phyloP scores from a whole-genome alignment of 306 rosid species.

The Leucaena leucocephala region DNA sequence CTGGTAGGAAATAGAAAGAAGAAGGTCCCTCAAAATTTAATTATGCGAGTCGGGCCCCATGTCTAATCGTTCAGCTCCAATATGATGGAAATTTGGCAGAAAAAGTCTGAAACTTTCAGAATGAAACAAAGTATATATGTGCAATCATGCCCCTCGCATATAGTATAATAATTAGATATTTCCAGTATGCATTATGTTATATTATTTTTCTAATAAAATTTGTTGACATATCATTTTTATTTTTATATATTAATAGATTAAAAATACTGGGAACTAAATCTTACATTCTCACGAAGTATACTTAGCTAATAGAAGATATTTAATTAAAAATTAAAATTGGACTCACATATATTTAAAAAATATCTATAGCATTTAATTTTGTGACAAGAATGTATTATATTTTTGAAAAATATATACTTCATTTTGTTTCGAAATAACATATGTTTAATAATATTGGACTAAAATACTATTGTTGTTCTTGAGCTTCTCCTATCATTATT shows the following conservation, averaged over 20 bases:
- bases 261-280: neutral
- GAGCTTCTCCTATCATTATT: too few species aligned
- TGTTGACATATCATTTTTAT: neutral
- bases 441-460: too few species aligned
- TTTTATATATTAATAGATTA: neutral
- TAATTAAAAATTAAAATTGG: neutral
- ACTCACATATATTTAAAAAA: neutral
- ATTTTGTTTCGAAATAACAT: too few species aligned
- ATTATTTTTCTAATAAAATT: neutral
- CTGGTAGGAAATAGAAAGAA: neutral
- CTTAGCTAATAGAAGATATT: neutral
- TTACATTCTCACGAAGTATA: too few species aligned
- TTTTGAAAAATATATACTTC: too few species aligned
- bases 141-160: neutral
- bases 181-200: neutral
- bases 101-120: conserved; percentile 8
- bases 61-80: neutral
- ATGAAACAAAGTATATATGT: neutral
- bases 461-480: too few species aligned
- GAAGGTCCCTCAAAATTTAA: conserved; percentile 3
- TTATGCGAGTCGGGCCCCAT: conserved; percentile 10
- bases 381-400: too few species aligned
- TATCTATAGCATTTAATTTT: neutral
- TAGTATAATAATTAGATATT: neutral
- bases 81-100: conserved; percentile 18